A percentile compares a stretch with the other conserved stretches of the same genome.
phyloP scores from a whole-genome alignment of 805 yeast species.

The Priceomyces melissophilus region DNA sequence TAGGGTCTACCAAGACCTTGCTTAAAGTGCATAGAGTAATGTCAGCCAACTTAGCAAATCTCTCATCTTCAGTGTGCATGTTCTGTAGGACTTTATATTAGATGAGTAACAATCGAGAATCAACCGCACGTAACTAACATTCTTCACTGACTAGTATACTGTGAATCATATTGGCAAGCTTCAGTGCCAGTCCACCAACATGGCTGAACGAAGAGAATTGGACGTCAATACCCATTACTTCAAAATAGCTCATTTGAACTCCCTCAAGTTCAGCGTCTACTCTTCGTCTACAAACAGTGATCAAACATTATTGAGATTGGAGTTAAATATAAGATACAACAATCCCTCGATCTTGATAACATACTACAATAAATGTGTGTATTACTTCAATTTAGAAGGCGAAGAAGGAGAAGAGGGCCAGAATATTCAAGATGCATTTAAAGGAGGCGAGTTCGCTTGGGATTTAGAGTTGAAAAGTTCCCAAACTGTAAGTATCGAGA shows the following conservation, averaged over 20 bases:
- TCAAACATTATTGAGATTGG: conserved; percentile 39
- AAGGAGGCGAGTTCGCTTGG: conserved; percentile 11
- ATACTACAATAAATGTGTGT: conserved; percentile 39
- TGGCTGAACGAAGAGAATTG: conserved; percentile 20
- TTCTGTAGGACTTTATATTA: no score
- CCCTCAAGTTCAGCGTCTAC: conserved; percentile 29
- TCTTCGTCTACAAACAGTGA: conserved; percentile 26
- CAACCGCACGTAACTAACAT: no score
- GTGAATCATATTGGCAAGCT: no score
- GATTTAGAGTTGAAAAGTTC: conserved; percentile 20
- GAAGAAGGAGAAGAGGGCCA: conserved; percentile 13
- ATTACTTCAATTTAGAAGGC: conserved; percentile 29
- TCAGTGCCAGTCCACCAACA: background rate
- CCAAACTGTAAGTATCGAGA: conserved; percentile 19
- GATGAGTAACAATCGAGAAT: no score
- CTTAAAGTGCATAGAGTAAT: no score
- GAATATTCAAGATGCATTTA: conserved; percentile 11
- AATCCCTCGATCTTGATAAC: conserved; percentile 37
- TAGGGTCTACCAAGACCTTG: no score
- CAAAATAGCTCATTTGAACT: conserved; percentile 35
- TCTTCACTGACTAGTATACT: no score
- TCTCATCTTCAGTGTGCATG: no score
- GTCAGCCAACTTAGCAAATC: no score
- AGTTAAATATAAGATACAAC: conserved; percentile 31
- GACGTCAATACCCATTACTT: conserved; percentile 35